These are phyloP conservation scores for Cicer bijugum DNA, from an alignment of 306 rosid genomes.

Conservation along the genomic window DNA sequence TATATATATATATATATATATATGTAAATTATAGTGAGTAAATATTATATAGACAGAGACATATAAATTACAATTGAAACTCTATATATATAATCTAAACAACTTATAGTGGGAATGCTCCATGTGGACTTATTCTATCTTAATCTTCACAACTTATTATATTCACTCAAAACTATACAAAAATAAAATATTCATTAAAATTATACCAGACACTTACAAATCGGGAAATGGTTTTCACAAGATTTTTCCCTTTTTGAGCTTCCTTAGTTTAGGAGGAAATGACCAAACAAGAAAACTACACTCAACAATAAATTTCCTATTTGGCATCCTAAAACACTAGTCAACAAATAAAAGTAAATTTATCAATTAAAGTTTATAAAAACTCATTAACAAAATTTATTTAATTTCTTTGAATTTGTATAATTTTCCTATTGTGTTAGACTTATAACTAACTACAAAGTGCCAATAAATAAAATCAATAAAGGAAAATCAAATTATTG, in stretches of 20 bases:
- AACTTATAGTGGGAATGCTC: no score
- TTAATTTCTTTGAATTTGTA: slow-evolving; percentile 25
- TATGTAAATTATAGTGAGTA: no score
- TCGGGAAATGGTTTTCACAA: background rate
- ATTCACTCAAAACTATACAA: no score
- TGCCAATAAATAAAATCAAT: background rate
- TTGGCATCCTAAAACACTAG: background rate
- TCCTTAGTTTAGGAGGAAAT: slow-evolving; percentile 39
- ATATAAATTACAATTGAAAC: no score
- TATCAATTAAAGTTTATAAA: background rate
- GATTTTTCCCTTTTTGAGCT: background rate
- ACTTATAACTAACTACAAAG: background rate
- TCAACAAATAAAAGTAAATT: background rate
- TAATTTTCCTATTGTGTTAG: background rate
- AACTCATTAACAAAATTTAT: background rate
- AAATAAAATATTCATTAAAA: no score
- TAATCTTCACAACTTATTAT: no score
- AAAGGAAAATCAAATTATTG: background rate
- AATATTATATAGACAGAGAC: no score
- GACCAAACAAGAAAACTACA: slow-evolving; percentile 20
- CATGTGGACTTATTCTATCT: no score
- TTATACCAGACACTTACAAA: no score
- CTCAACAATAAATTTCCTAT: slow-evolving; percentile 6
- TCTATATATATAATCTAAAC: no score
- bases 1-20: no score